These are phyloP conservation scores for Eucommia ulmoides DNA, from an alignment of 257 asterid species.

Conservation along the genomic window DNA sequence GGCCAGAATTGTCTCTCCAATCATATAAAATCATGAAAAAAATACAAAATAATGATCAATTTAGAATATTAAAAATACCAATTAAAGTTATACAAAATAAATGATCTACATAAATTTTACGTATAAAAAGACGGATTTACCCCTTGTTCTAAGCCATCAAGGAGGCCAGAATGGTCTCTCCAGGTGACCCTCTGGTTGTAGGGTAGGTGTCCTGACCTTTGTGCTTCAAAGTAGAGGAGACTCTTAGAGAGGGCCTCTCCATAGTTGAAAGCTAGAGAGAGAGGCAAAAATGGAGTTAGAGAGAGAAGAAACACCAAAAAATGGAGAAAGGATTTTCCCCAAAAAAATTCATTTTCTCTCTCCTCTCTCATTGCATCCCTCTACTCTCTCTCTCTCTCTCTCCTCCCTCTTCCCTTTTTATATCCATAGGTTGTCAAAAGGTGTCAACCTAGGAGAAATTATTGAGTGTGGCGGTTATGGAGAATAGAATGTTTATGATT, in stretches of 20 bases:
- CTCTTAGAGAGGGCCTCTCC: conserved; percentile 74
- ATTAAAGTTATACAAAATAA: background rate
- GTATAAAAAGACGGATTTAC: conserved; percentile 14
- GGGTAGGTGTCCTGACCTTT: conserved; percentile 90
- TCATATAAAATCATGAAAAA: too few relatives aligned
- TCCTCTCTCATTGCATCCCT: conserved; percentile 15
- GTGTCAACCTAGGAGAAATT: too few relatives aligned
- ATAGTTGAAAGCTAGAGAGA: conserved; percentile 20
- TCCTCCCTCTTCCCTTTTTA: too few relatives aligned
- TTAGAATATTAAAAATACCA: background rate
- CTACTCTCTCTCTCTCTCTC: background rate
- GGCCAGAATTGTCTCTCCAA: too few relatives aligned
- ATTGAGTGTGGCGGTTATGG: too few relatives aligned
- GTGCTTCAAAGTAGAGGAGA: conserved; percentile 84
- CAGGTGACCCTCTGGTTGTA: conserved; percentile 62
- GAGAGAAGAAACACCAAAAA: conserved; percentile 8
- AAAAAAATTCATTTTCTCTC: conserved; percentile 14
- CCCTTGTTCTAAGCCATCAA: conserved; percentile 91
- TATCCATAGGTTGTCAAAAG: too few relatives aligned
- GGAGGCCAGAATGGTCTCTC: conserved; percentile 94
- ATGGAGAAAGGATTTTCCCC: conserved; percentile 1
- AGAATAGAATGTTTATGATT: too few relatives aligned
- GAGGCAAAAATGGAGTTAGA: conserved; percentile 24
- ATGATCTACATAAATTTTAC: background rate
- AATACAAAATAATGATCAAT: background rate